Base-by-base conservation (phyloP, 2,329 filamentous ascomycete species). In the Hortaea werneckii region DNA sequence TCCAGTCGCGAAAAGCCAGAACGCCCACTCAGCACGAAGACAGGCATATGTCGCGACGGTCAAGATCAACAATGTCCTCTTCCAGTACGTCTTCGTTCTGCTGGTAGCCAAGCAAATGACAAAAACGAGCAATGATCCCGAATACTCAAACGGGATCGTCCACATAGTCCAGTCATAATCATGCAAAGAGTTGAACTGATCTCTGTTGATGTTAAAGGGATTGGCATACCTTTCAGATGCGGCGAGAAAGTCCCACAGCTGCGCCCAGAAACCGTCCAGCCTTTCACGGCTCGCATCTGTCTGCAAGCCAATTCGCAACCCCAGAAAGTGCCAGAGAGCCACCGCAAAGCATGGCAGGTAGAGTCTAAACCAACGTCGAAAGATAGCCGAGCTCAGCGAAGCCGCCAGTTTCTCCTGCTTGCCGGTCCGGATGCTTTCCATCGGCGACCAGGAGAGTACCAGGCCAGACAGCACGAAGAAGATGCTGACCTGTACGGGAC, bases 101-200 rank as follows among this genome's bases (percentile, higher is more conserved):
- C 44, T 30, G 3, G 48, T 28, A 5, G 43, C 45, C 32, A 54
- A 30, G 11, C 53, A 41, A 5, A 54, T 35, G 13, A 41, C 42
- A 29, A 48, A 54, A 12, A 54, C 43, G 29, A 52, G 34, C 39
- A 54, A 28, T 5, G 45, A 48, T 6, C 51, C 51, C 9, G 47
- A 43, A 28, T 44, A 54, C 35, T 54, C 51, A 29, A 50, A 50
- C 11, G 55, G 52, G 40, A 58, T 58, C 10, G 55, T 58, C 51
- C 51, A 54, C 52, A 54, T 51, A 8, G 50, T 52, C 46, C 46
- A 54, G 43, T 54, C 48, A 37, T 54, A 54, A 4, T 32, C 41
- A 37, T 54, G 48, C 6, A 49, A 29, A 10, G 41, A 30, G 11
- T 42, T 32, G 3, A 26, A 32, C 9, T 29, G 12, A 20, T 44